These are phyloP conservation scores for Cercospora brassicicola DNA, from an alignment of 2,329 filamentous ascomycete genomes.

Conservation along the genomic window DNA sequence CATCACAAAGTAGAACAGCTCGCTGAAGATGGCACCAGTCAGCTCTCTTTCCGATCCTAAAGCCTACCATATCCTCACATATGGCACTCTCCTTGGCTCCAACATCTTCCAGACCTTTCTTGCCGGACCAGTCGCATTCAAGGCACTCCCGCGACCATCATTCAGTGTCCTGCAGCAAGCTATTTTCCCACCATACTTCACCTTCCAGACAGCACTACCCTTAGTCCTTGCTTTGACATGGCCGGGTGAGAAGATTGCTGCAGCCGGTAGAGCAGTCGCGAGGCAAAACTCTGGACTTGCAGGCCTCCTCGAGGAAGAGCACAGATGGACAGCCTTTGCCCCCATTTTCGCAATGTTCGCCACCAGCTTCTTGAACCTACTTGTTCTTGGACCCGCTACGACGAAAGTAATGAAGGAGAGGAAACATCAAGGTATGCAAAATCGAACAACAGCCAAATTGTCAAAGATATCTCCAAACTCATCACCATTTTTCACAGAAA, in stretches of 20 bases:
- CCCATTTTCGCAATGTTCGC: constrained; percentile 70
- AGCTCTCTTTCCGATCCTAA: constrained; percentile 60
- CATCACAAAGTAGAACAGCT: not conserved
- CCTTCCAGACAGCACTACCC: constrained; percentile 75
- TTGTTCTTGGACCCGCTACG: constrained; percentile 72
- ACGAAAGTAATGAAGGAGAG: constrained; percentile 71
- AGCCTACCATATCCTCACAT: constrained; percentile 79
- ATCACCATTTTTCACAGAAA: constrained; percentile 55
- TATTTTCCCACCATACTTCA: constrained; percentile 87
- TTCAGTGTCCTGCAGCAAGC: constrained; percentile 79
- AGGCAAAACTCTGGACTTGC: constrained; percentile 32
- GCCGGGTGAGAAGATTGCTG: constrained; percentile 56
- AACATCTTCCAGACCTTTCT: constrained; percentile 87
- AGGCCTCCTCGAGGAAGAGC: constrained; percentile 57
- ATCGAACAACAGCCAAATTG: not conserved
- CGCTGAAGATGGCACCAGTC: constrained; percentile 47
- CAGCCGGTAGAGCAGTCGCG: constrained; percentile 27
- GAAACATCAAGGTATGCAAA: constrained; percentile 70
- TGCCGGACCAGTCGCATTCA: constrained; percentile 71
- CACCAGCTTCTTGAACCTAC: constrained; percentile 69
- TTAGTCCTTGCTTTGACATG: constrained; percentile 75
- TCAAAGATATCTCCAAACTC: constrained; percentile 1
- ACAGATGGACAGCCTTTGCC: constrained; percentile 63
- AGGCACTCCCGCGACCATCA: constrained; percentile 71
- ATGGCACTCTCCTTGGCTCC: constrained; percentile 75